Conservation (phyloP, 2,329 filamentous ascomycete species). For the Fusarium acutatum region DNA sequence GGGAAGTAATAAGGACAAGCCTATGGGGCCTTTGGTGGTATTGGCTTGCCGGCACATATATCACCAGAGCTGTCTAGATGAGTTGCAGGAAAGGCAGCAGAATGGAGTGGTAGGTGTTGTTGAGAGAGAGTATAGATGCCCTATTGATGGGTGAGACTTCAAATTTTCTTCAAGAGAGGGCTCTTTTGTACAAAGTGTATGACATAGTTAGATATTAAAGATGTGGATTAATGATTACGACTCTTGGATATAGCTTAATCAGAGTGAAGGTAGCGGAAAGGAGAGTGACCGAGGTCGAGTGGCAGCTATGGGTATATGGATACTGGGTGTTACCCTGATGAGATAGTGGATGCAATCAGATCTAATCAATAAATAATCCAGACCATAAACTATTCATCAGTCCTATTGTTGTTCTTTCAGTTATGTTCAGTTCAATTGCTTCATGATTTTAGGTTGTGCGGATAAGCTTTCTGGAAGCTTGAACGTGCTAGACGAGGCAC, state of each 20-base stretch:
- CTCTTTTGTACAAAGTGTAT: slow-evolving; percentile 39
- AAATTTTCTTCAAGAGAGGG: not conserved
- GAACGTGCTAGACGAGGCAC: slow-evolving; percentile 7
- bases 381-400: not conserved
- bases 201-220: slow-evolving; percentile 33
- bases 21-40: slow-evolving; percentile 72
- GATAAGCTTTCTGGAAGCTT: slow-evolving; percentile 13
- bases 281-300: not conserved
- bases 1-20: slow-evolving; percentile 50
- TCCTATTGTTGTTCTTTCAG: not conserved
- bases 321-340: not conserved
- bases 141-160: slow-evolving; percentile 60
- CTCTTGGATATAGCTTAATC: not conserved
- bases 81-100: slow-evolving; percentile 64
- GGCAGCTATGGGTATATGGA: not conserved
- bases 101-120: slow-evolving; percentile 56
- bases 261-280: not conserved
- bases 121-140: slow-evolving; percentile 63
- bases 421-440: not conserved
- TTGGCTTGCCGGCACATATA: slow-evolving; percentile 77
- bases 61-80: slow-evolving; percentile 74
- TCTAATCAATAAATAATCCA: not conserved
- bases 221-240: slow-evolving; percentile 41
- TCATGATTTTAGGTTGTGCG: not conserved
- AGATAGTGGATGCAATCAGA: not conserved